These are phyloP conservation scores for Ophiostoma sp. DNA, from an alignment of 2,329 filamentous ascomycete species.

Conservation along the genomic window DNA sequence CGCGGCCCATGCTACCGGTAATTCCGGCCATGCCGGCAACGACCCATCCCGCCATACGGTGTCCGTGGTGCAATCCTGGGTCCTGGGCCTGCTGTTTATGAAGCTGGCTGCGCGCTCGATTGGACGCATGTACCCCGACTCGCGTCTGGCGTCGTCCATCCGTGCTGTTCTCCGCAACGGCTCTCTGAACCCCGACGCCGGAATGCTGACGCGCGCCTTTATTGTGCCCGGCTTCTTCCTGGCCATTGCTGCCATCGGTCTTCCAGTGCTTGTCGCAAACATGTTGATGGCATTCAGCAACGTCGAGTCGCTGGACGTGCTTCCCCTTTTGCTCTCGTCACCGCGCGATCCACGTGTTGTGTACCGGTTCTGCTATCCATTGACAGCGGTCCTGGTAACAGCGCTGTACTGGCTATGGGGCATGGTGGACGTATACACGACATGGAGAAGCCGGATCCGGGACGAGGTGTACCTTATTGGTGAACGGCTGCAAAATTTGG, in stretches of 20 bases:
- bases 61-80: conserved; percentile 89
- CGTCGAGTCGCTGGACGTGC: background rate
- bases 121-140: conserved; percentile 60
- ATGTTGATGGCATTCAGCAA: background rate
- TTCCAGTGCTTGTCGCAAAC: conserved; percentile 44
- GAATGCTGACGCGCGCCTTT: conserved; percentile 76
- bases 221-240: conserved; percentile 66
- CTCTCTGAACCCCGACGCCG: conserved; percentile 71
- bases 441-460: conserved; percentile 75
- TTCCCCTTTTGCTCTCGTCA: conserved; percentile 7
- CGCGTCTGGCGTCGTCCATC: conserved; percentile 68
- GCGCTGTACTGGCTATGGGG: conserved; percentile 44
- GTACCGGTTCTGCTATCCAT: conserved; percentile 65
- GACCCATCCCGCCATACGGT: conserved; percentile 57
- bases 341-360: conserved; percentile 29
- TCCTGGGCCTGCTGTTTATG: conserved; percentile 81
- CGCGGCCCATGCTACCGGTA: conserved; percentile 28
- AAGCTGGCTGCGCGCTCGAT: conserved; percentile 70
- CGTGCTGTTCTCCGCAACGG: conserved; percentile 67
- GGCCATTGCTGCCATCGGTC: conserved; percentile 55
- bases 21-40: conserved; percentile 28
- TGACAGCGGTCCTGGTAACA: conserved; percentile 47
- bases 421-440: conserved; percentile 56
- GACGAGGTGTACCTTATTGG: conserved; percentile 97
- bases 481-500: conserved; percentile 91